Base-by-base conservation (phyloP, 1,284 basidiomycete genomes). In the Heliocybe sulcata region DNA sequence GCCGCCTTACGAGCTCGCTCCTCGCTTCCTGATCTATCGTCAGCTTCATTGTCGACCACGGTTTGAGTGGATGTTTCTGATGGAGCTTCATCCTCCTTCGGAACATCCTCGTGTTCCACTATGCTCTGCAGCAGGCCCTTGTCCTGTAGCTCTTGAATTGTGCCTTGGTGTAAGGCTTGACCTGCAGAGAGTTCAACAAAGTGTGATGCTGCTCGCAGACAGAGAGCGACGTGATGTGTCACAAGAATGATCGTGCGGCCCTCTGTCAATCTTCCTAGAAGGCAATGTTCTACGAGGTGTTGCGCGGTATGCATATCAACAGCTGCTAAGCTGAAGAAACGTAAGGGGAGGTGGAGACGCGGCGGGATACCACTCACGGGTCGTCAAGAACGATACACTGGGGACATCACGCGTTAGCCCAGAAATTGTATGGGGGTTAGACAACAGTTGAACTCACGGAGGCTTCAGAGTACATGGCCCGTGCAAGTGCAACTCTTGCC, bases 231-330 rank as follows among this genome's bases (percentile, higher is more conserved):
- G 62, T 94, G 91, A 67, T 96, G 93, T 0, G 92, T 94, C 35
- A 95, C 90, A 3, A 96, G 76, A 55, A 95, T 81, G 55, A 92
- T 77, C 0, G 90, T 93, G 14, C 90, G 77, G 48, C 77, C 79
- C 26, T 73, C 72, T 59, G 85, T 77, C 2, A 93, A 72, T 0
- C 78, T 71, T 10, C 90, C 83, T 9, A 73, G 75, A 16, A 92
- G 70, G 60, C 87, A 85, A 57, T 81, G 72, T 53, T 79, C 72
- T 45, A 87, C 80, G 10, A 90, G 74, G 61, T 90, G 87, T 59
- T 85, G 82, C 45, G 90, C 89, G 1, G 90, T 93, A 64, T 94
- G 90, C 71, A 92, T 91, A 68, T 96, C 93, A 8, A 96, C 90
- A 1, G 92, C 92, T 0, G 90, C 87, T 12, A 96, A 75, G 2